Base-by-base conservation (phyloP, 768 basidiomycete genomes). In the Tylopilus vinaceipallidus region DNA sequence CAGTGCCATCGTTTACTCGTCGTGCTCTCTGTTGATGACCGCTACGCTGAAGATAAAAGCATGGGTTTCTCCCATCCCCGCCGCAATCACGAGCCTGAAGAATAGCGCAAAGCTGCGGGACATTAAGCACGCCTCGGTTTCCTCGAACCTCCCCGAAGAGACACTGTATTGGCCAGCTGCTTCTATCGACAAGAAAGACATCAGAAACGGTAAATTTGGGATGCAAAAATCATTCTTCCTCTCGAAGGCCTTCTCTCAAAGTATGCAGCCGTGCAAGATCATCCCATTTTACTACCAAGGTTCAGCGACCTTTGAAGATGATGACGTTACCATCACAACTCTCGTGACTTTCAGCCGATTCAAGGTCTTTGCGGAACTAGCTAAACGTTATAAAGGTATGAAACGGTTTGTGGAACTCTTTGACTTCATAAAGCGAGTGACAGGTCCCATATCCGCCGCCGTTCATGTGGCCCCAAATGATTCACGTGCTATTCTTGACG, bases 291-390 rank as follows among this genome's bases (percentile, higher is more conserved):
- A 86, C 67, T 90, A 88, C 64, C 79, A 81, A 44, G 88, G 86
- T 3, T 74, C 75, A 11, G 78, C 76, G 3, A 56, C 61, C 11
- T 77, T 84, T 53, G 75, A 81, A 41, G 58, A 68, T 26, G 77
- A 85, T 32, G 90, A 91, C 53, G 82, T 94, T 44, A 93, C 91
- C 2, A 82, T 94, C 47, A 88, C 91, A 1, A 94, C 91, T 0
- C 75, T 92, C 27, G 84, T 93, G 30, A 93, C 91, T 3, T 81
- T 79, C 60, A 86, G 88, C 57, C 77, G 91, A 16, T 86, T 91
- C 65, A 73, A 81, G 38, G 86, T 86, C 26, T 82, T 93, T 57
- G 74, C 75, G 17, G 77, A 81, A 41, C 73, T 93, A n/a, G 85
- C 84, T 6, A 78, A 83, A 62, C 80, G 76, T n/a, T 91, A 93